A percentile compares a stretch with the other conserved stretches of the same genome.
Evolutionary conservation across 2,329 filamentous ascomycete genomes (phyloP).

Genomic region (Fusarium torreyae): DNA sequence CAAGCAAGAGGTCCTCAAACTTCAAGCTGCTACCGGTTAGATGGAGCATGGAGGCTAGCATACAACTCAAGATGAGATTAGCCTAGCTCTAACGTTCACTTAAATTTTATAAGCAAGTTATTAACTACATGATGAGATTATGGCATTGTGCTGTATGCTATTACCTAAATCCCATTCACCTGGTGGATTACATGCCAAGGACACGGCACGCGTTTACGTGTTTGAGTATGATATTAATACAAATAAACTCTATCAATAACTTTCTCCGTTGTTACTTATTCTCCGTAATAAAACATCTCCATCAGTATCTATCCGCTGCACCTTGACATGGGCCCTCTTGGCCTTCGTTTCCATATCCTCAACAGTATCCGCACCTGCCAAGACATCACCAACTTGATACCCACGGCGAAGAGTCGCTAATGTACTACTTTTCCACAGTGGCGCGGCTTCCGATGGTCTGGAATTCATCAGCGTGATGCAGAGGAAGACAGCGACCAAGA

Average conservation of each 20-base stretch:
- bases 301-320: not conserved
- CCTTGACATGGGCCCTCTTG: constrained; percentile 3
- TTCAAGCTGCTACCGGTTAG: too few species aligned
- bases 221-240: not conserved
- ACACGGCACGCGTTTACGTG: too few species aligned
- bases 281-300: not conserved
- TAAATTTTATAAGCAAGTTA: too few species aligned
- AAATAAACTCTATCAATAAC: not conserved
- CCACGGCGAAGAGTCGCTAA: constrained; percentile 19
- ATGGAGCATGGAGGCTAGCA: too few species aligned
- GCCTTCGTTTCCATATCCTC: constrained; percentile 17
- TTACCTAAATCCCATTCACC: too few species aligned
- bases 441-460: not conserved
- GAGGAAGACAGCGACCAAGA: constrained; percentile 5
- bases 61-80: too few species aligned
- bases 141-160: too few species aligned
- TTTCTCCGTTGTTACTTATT: not conserved
- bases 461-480: constrained; percentile 4
- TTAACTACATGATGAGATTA: too few species aligned
- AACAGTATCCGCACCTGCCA: constrained; percentile 8
- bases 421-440: constrained; percentile 9
- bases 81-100: too few species aligned
- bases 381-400: constrained; percentile 6
- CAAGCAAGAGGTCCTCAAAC: too few species aligned
- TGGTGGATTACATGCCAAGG: too few species aligned